Evolutionary conservation across 306 rosid species (phyloP).

Genomic region (Cyclanthera cordifolia): DNA sequence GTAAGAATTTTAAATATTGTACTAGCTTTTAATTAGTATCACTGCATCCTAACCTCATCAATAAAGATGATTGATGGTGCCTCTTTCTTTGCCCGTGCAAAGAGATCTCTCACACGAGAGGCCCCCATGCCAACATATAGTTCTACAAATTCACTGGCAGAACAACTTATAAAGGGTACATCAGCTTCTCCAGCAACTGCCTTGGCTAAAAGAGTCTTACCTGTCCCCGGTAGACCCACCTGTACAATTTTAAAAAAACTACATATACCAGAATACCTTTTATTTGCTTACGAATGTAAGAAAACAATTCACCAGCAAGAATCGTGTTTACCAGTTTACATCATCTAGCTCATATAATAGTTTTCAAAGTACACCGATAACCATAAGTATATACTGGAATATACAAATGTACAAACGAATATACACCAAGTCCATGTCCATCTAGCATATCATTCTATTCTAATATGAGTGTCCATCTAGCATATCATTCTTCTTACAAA

Average conservation of each 20-base stretch:
- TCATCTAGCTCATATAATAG: background rate
- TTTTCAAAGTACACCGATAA: background rate
- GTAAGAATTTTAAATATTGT: constrained; percentile 11
- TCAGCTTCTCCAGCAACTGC: constrained; percentile 99
- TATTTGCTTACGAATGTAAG: background rate
- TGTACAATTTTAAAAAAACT: constrained; percentile 31
- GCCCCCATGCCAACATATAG: constrained; percentile 99
- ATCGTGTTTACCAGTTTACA: background rate
- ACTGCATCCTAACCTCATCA: constrained; percentile 56
- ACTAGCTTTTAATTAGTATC: constrained; percentile 3
- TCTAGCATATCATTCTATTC: background rate
- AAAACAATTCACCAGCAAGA: background rate
- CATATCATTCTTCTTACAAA: too few relatives aligned
- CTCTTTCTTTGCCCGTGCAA: constrained; percentile 97
- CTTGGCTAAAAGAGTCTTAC: constrained; percentile 97
- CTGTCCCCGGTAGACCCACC: constrained; percentile 99
- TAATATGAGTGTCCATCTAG: background rate
- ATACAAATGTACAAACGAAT: background rate
- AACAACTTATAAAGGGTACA: constrained; percentile 92
- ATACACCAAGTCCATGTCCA: background rate
- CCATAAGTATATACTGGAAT: background rate
- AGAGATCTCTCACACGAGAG: constrained; percentile 98
- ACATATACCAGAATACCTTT: constrained; percentile 1
- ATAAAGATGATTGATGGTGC: constrained; percentile 28
- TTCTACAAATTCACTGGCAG: constrained; percentile 98